Conservation (phyloP, 257 asterid genomes). For the Ilex asprella region DNA sequence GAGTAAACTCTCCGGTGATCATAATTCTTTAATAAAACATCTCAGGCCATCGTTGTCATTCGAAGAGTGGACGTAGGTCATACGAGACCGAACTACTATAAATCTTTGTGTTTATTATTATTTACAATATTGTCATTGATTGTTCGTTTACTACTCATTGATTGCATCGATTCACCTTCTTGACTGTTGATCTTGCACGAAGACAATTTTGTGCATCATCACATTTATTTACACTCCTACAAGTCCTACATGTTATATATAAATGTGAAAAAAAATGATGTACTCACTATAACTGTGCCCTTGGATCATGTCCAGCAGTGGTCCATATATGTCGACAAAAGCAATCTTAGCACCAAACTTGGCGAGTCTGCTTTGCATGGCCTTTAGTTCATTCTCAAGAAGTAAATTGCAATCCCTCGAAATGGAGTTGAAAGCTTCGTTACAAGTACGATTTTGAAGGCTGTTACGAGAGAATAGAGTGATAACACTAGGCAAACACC, state of each 20-base stretch:
- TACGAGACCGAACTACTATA: too few species aligned
- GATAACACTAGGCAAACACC: background rate
- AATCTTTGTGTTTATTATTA: too few species aligned
- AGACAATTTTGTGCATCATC: too few species aligned
- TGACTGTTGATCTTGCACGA: too few species aligned
- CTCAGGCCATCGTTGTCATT: background rate
- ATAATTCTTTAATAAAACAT: too few species aligned
- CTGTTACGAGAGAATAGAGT: background rate
- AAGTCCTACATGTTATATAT: background rate
- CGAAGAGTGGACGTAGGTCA: too few species aligned
- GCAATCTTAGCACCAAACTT: background rate
- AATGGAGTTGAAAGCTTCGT: background rate
- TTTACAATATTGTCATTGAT: too few species aligned
- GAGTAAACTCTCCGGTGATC: too few species aligned
- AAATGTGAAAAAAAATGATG: background rate
- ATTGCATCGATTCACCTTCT: too few species aligned
- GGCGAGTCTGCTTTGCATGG: background rate
- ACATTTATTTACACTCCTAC: too few species aligned
- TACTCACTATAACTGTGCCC: background rate
- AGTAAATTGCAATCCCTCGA: background rate
- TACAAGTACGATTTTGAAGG: background rate
- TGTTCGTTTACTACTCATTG: too few species aligned
- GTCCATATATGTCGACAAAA: background rate
- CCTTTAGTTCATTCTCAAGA: background rate
- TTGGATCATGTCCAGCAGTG: background rate